Evolutionary conservation across 2,329 filamentous ascomycete species (phyloP), one percentile per base, ranked within the genome.

Genomic region (Cercospora canescens): DNA sequence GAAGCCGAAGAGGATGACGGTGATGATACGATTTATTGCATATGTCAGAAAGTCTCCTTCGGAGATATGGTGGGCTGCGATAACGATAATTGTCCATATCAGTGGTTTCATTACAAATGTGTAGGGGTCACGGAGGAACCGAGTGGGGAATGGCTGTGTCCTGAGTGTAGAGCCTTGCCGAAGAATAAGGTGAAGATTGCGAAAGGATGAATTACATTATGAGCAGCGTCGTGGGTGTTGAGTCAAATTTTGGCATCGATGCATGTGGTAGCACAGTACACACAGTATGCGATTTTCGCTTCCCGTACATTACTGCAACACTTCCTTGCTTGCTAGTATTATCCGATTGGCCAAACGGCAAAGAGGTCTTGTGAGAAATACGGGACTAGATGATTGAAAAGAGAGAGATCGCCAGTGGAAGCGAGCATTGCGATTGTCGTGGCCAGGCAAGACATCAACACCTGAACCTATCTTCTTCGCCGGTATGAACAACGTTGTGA

Each of bases 11-110:
- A 73, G 4, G 74, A 74, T 6, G 76, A 72, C 5, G 77, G 88
- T 64, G 78, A 82, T 71, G 76, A 78, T 16, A 91, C 81, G 65
- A 83, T 92, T 77, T 95, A 95, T 80, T 95, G 92, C 80, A 84
- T 90, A 32, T 95, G 92, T 78, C 90, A 94, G 77, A 91, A 91
- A 73, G 90, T 94, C 70, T 93, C 90, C 78, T 93, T 91, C 75
- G 92, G 92, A 67, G 90, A 94, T 75, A 95, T 95, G 92, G 91
- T 95, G 69, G 92, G 91, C 32, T 95, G 92, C 81, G 92, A 95
- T 81, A 94, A 94, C 77, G 88, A 91, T 65, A 85, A 89, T 70
- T 95, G 92, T 79, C 88, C 89, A 55, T 91, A 87, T 75, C 91
- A 95, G 80, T 95, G 92, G 92, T 95, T 95, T 78, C 92, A 95